These are phyloP conservation scores for Ophiocordyceps camponoti-saundersi DNA, from an alignment of 2,329 filamentous ascomycete genomes.

Conservation along the genomic window DNA sequence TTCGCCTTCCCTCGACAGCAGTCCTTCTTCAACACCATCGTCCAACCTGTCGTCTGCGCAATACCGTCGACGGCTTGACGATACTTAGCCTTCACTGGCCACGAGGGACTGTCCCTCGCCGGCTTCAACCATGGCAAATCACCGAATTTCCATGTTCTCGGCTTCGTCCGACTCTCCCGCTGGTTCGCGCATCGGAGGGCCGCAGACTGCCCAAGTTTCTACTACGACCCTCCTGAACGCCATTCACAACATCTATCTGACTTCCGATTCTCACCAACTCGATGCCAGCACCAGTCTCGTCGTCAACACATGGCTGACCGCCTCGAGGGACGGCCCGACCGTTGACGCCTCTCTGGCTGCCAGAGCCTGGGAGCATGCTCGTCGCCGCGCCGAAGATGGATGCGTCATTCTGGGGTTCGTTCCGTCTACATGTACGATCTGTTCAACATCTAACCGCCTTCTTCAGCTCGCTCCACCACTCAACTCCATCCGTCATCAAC, in stretches of 20 bases:
- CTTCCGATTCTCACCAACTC: constrained; percentile 65
- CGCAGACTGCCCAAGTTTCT: constrained; percentile 65
- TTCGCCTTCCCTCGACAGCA: neutral
- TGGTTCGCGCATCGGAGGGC: constrained; percentile 38
- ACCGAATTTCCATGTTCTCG: constrained; percentile 54
- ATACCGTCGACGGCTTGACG: neutral
- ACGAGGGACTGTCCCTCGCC: constrained; percentile 18
- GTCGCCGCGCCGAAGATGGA: constrained; percentile 84
- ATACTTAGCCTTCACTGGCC: neutral
- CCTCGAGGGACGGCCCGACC: constrained; percentile 51
- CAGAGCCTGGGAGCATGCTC: constrained; percentile 90
- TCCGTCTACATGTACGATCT: neutral
- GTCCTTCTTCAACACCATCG: neutral
- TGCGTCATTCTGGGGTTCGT: constrained; percentile 77
- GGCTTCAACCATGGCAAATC: constrained; percentile 36
- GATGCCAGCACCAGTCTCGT: constrained; percentile 84
- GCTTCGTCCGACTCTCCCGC: constrained; percentile 46
- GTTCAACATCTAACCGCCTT: neutral
- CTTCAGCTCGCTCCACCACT: constrained; percentile 67
- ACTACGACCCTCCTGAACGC: constrained; percentile 87
- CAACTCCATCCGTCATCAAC: constrained; percentile 66
- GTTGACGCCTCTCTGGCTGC: constrained; percentile 64
- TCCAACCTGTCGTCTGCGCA: neutral
- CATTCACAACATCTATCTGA: constrained; percentile 75
- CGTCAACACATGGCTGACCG: constrained; percentile 90